A percentile compares a stretch with the other conserved stretches of the same genome.
These are phyloP conservation scores for Claviceps monticola DNA, from an alignment of 2,329 filamentous ascomycete species.

Conservation along the genomic window DNA sequence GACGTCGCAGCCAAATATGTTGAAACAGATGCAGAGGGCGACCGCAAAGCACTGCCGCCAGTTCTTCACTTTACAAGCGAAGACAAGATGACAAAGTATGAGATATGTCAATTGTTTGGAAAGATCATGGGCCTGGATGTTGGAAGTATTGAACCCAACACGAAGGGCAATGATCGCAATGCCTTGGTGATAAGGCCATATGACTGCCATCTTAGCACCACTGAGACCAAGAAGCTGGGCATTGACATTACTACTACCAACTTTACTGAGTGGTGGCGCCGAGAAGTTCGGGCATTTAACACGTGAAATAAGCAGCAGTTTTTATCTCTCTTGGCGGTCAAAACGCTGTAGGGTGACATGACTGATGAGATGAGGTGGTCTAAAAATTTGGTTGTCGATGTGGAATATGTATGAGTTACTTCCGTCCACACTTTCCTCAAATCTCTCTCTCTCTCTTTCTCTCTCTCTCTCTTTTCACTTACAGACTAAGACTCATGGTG, in stretches of 20 bases:
- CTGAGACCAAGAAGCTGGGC: slow-evolving; percentile 54
- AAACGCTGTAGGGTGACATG: background rate
- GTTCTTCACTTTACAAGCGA: slow-evolving; percentile 80
- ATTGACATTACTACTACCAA: slow-evolving; percentile 62
- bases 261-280: slow-evolving; percentile 71
- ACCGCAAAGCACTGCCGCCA: slow-evolving; percentile 43
- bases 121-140: slow-evolving; percentile 66
- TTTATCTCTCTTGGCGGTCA: background rate
- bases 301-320: slow-evolving; percentile 23
- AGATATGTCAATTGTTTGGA: slow-evolving; percentile 67
- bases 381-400: background rate
- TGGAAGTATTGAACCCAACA: slow-evolving; percentile 53
- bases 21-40: slow-evolving; percentile 26
- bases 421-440: too few species aligned
- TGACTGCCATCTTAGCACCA: slow-evolving; percentile 76
- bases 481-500: background rate
- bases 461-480: background rate
- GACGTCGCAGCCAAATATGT: slow-evolving; percentile 62
- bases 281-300: slow-evolving; percentile 45
- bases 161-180: slow-evolving; percentile 57
- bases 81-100: slow-evolving; percentile 77
- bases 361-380: background rate
- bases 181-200: slow-evolving; percentile 67
- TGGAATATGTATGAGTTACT: background rate
- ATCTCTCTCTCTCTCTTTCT: background rate